A percentile compares a stretch with the other conserved stretches of the same genome.
These are phyloP conservation scores for Hysterium pulicare DNA, from an alignment of 2,329 filamentous ascomycete genomes.

Conservation along the genomic window DNA sequence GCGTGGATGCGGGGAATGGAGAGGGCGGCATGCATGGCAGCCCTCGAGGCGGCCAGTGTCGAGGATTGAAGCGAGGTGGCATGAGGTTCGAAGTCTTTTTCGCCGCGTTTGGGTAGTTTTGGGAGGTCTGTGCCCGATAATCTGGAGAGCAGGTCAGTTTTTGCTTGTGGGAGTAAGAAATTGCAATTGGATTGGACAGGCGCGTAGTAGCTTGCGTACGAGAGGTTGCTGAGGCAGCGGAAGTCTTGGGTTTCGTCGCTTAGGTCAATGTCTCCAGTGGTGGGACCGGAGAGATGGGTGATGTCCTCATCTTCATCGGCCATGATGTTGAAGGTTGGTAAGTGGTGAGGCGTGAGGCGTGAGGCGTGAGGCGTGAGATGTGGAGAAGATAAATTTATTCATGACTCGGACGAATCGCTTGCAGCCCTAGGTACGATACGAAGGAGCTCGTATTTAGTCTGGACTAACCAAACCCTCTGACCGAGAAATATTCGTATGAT, in stretches of 20 bases:
- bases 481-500: too few species aligned
- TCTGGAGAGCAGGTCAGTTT: conserved; percentile 12
- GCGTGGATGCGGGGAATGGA: conserved; percentile 71
- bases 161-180: conserved; percentile 1
- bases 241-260: conserved; percentile 87
- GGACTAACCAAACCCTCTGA: too few species aligned
- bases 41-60: conserved; percentile 74
- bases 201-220: conserved; percentile 37
- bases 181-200: too few species aligned
- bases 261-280: conserved; percentile 45
- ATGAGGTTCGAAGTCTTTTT: conserved; percentile 96
- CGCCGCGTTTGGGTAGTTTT: conserved; percentile 80
- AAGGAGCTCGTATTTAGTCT: too few species aligned
- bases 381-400: background rate
- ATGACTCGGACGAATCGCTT: background rate
- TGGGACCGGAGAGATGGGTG: conserved; percentile 21
- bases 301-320: conserved; percentile 36
- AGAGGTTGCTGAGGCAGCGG: conserved; percentile 62
- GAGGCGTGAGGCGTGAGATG: background rate
- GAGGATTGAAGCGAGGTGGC: conserved; percentile 77
- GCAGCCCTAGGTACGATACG: too few species aligned
- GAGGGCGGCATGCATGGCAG: conserved; percentile 86
- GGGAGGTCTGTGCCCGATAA: conserved; percentile 24
- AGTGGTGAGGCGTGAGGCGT: background rate
- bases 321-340: conserved; percentile 14